Evolutionary conservation across 164 flowering plant genomes (phyloP).

Genomic region (Magnolia kwangsiensis): DNA sequence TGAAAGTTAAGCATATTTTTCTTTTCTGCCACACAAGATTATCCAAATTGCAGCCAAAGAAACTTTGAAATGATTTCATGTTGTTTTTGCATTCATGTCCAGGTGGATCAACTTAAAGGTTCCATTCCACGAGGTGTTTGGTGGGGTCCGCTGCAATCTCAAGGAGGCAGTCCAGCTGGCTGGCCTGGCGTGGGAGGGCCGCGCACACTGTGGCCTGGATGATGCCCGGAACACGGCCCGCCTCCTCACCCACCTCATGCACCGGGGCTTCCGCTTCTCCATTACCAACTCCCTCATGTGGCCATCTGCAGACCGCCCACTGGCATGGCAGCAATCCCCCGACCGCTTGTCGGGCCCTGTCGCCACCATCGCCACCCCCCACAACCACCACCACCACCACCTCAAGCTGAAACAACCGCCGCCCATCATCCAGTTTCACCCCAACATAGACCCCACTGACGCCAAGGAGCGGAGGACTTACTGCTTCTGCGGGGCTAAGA

Average conservation of each 20-base stretch:
- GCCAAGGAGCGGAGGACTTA: slow-evolving; percentile 23
- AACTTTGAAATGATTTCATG: neutral
- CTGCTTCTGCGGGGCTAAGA: slow-evolving; percentile 77
- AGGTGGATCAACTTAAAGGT: slow-evolving; percentile 97
- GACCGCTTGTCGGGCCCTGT: slow-evolving; percentile 7
- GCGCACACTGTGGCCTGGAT: slow-evolving; percentile 95
- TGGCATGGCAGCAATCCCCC: slow-evolving; percentile 36
- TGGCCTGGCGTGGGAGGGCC: slow-evolving; percentile 91
- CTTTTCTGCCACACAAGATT: too few species aligned
- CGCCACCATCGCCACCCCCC: neutral
- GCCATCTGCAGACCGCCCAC: slow-evolving; percentile 40
- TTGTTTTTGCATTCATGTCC: slow-evolving; percentile 2
- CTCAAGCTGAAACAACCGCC: slow-evolving; percentile 26
- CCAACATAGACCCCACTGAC: slow-evolving; percentile 19
- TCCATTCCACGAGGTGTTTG: slow-evolving; percentile 85
- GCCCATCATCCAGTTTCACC: slow-evolving; percentile 37
- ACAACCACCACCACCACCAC: slow-evolving; percentile 14
- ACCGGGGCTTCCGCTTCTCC: slow-evolving; percentile 65
- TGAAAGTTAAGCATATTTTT: too few species aligned
- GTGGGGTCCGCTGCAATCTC: slow-evolving; percentile 71
- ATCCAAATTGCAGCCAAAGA: too few species aligned
- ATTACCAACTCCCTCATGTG: slow-evolving; percentile 74
- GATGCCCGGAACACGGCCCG: slow-evolving; percentile 97
- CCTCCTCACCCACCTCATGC: slow-evolving; percentile 69
- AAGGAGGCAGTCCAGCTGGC: slow-evolving; percentile 92